Evolutionary conservation across 2,329 filamentous ascomycete species (phyloP), one percentile per base, ranked within the genome.

Genomic region (Colletotrichum sp.): DNA sequence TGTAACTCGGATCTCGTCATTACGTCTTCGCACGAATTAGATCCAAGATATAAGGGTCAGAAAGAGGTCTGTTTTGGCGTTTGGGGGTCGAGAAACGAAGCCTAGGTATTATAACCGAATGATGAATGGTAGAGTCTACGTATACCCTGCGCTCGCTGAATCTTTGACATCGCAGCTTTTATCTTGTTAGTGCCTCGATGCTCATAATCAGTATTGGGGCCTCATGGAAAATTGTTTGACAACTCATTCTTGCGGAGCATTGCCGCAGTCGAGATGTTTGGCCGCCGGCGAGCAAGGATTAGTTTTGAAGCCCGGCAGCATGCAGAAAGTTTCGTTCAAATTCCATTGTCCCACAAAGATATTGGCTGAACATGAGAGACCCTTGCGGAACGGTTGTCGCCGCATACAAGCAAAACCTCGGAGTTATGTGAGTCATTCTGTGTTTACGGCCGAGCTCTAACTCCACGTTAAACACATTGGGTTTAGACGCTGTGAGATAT

Each of bases 311-410:
- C 39, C 1, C 18, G 16, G 39, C 39, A 49, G 9, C 18, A 49
- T n/a, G 39, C 3, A n/a, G 39, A 12, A 49, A 52, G 1, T 21
- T 21, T 21, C n/a, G 10, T 52, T 52, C 44, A 8, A 21, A 13
- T 24, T 24, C 44, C 3, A 1, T 8, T 3, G n/a, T 13, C 10
- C 6, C n/a, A 8, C 2, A 1, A 3, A 21, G n/a, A 4, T 1
- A 52, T 21, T 52, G 10, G n/a, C 44, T 52, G n/a, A 52, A 13
- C 2, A 1, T 21, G 10, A n/a, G 8, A 44, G 3, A 3, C 39
- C 44, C 2, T 10, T 52, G n/a, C 44, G 44, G 44, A 52, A 13
- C 44, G 44, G 2, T 52, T 13, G 6, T 52, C n/a, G 6, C 44
- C 44, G 44, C 44, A 52, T 1, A 13, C 44, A 24, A 52, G 44